Evolutionary conservation across 2,329 filamentous ascomycete genomes (phyloP).

Genomic region (Colletotrichum theobromicola): DNA sequence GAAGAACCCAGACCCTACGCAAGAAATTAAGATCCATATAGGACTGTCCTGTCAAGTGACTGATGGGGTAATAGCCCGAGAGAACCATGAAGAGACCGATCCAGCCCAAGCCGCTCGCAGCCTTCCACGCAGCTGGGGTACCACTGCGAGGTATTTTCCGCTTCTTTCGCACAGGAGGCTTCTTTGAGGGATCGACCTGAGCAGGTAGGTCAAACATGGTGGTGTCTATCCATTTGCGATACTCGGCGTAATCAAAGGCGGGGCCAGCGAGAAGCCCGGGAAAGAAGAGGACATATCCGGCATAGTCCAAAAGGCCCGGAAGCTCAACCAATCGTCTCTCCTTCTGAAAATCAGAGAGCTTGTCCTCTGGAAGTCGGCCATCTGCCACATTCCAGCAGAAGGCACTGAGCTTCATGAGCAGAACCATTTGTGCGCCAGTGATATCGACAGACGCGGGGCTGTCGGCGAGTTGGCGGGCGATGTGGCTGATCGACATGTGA

Average conservation of each 20-base stretch:
- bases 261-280: conserved; percentile 88
- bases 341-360: conserved; percentile 87
- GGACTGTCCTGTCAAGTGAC: conserved; percentile 66
- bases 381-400: conserved; percentile 99
- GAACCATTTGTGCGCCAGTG: conserved; percentile 95
- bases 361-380: conserved; percentile 77
- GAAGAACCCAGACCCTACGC: conserved; percentile 77
- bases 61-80: conserved; percentile 67
- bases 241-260: conserved; percentile 94
- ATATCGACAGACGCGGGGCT: conserved; percentile 78
- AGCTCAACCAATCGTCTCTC: conserved; percentile 78
- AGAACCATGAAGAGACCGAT: conserved; percentile 80
- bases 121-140: conserved; percentile 82
- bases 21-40: conserved; percentile 73
- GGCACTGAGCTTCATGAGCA: conserved; percentile 95
- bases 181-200: conserved; percentile 82
- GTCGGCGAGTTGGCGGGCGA: conserved; percentile 76
- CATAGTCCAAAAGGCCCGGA: conserved; percentile 79
- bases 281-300: conserved; percentile 94
- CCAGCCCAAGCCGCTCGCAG: conserved; percentile 76
- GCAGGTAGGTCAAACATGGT: conserved; percentile 90
- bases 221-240: conserved; percentile 89
- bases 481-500: conserved; percentile 91
- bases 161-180: conserved; percentile 85
- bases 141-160: conserved; percentile 91